Base-by-base conservation (phyloP, 2,329 filamentous ascomycete genomes). In the Bisporella sp. region DNA sequence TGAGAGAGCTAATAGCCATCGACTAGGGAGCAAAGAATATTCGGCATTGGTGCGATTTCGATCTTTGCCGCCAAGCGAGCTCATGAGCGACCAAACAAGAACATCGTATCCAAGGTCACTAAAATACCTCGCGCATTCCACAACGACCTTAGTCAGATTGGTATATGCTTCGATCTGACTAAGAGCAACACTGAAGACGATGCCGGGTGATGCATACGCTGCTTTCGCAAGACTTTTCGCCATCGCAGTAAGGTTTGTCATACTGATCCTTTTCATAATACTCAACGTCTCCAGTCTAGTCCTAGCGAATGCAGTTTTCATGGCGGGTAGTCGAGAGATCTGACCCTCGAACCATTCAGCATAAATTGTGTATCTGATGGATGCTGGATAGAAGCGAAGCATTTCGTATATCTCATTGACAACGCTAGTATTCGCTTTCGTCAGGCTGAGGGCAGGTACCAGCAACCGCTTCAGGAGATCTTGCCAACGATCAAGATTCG, bases 121-220 rank as follows among this genome's bases (percentile, higher is more conserved):
- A 60, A 97, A 96, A 66, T 96, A 96, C 61, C 89, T 85, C 39
- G 89, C 90, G 63, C 91, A 96, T 65, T 96, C 90, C 11, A 97
- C 91, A 54, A 99, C 89, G 5, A 89, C 89, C 54, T 96, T 89
- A 50, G 96, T 96, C 54, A 99, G 78, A 64, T 97, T 99, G 64
- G 87, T 87, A 66, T 99, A 99, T 0, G 87, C 85, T 68, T 99
- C 91, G 52, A 96, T 89, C 67, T 96, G 91, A 55, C 84, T 84
- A 51, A 99, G 81, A 5, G 91, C 89, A 50, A 92, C 87, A 61
- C 84, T 84, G 71, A 96, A 96, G 29, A 97, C 91, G 50, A 96
- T 79, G 30, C 92, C 92, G 1, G 93, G 95, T 41, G 89, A 93
- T 1, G 89, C 84, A 61, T 89, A 87, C 30, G 91, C 90, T n/a